A percentile compares a stretch with the other conserved stretches of the same genome.
Evolutionary conservation across 495 filamentous ascomycete species (phyloP).

Genomic region (Diplogelasinospora grovesii): DNA sequence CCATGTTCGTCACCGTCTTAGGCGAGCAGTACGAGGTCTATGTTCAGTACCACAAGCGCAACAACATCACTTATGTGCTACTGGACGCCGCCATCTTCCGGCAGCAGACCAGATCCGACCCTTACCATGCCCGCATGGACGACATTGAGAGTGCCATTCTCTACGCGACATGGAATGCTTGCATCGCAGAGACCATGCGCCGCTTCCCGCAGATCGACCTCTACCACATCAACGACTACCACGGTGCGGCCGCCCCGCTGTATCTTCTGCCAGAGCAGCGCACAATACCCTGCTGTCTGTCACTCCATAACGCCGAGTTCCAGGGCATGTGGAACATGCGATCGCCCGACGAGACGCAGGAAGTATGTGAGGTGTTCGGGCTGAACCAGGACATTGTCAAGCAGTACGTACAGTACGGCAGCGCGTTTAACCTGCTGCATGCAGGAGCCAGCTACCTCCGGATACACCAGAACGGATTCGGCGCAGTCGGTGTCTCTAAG

Average conservation of each 20-base stretch:
- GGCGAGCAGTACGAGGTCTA: conserved; percentile 54
- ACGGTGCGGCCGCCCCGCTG: conserved; percentile 62
- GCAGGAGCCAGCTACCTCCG: conserved; percentile 63
- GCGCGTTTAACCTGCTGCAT: conserved; percentile 64
- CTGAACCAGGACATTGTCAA: conserved; percentile 38
- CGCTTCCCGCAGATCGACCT: conserved; percentile 53
- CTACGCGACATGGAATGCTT: conserved; percentile 66
- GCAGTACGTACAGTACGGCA: conserved; percentile 57
- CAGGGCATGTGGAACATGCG: conserved; percentile 67
- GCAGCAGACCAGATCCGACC: conserved; percentile 54
- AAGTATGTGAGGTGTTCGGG: conserved; percentile 66
- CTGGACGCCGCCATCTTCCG: conserved; percentile 65
- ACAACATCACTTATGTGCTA: conserved; percentile 64
- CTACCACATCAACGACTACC: conserved; percentile 76
- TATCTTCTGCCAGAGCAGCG: conserved; percentile 52
- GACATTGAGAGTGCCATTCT: conserved; percentile 63
- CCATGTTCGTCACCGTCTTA: conserved; percentile 58
- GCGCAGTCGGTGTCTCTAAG: conserved; percentile 64
- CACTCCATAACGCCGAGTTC: conserved; percentile 53
- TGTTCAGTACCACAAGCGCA: conserved; percentile 52
- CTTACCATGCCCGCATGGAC: conserved; percentile 65
- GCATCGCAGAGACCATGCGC: conserved; percentile 53
- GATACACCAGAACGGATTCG: conserved; percentile 64
- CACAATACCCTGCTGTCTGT: conserved; percentile 48
- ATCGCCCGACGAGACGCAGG: conserved; percentile 53